Base-by-base conservation (phyloP, 129 eudicot species). In the Flaveria bidentis region DNA sequence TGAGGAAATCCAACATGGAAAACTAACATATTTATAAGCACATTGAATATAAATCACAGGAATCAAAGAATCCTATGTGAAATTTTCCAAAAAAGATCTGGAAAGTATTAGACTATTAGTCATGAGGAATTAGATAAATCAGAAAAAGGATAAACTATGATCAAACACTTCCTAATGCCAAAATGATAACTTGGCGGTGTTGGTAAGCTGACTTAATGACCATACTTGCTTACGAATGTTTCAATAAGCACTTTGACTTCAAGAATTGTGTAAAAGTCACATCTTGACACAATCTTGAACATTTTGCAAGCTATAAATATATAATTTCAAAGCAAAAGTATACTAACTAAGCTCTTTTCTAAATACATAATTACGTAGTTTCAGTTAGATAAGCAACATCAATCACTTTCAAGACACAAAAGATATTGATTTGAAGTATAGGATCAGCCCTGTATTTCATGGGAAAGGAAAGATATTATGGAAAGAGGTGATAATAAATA, bases 201-300 rank as follows among this genome's bases (percentile, higher is more conserved):
- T 7, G 61, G 61, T 55, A 55, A 55, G 22, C 12, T 60, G 11
- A 25, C 9, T 23, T 60, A 60, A 60, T 60, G 66, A 60, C 26
- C 66, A 60, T 63, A 51, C 25, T 49, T 33, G 65, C 22, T 72
- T 52, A 6, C 16, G 14, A 20, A 72, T 53, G 65, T 53, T 71
- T 72, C 50, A 57, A 64, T 30, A 42, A 39, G 23, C 56, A 57
- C 56, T 57, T 73, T 42, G 55, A 57, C 55, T 73, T 57, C 68
- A 57, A 41, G 41, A 67, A 49, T 51, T 52, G 42, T 41, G 73
- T 4, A 67, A 74, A 39, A 51, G 45, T 15, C 12, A 49, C 18
- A 67, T 67, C 69, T 76, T 52, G 55, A 50, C 55, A 30, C 55
- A 52, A 20, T 41, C 51, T 52, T 66, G n/a, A 3, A 23, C 56